A percentile compares a stretch with the other conserved stretches of the same genome.
Evolutionary conservation across 805 yeast genomes (phyloP).

Genomic region (Yarrowia deformans): DNA sequence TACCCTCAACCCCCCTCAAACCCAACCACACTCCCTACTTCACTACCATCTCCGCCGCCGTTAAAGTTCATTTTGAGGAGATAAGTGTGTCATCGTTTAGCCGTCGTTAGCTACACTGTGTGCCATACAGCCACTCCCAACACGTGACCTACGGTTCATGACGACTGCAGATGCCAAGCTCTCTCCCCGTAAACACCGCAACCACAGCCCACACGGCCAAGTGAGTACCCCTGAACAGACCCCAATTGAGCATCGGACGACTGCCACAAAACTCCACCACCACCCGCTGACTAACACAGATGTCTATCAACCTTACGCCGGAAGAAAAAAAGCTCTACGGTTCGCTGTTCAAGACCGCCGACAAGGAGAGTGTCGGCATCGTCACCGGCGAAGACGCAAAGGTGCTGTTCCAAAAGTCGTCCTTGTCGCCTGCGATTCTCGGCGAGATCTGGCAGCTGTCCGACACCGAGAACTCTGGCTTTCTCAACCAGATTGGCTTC

Average conservation of each 20-base stretch:
- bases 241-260: background rate
- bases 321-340: conserved; percentile 81
- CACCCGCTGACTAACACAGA: conserved; percentile 1
- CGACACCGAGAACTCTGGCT: conserved; percentile 89
- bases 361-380: conserved; percentile 76
- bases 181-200: conserved; percentile 35
- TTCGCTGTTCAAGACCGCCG: conserved; percentile 79
- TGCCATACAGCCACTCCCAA: conserved; percentile 18
- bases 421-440: conserved; percentile 74
- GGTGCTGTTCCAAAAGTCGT: conserved; percentile 82
- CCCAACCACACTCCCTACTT: background rate
- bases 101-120: too few species aligned
- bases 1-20: too few species aligned
- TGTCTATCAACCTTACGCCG: conserved; percentile 46
- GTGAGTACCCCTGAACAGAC: conserved; percentile 24
- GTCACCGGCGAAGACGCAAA: conserved; percentile 90
- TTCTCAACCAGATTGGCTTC: conserved; percentile 79
- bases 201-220: conserved; percentile 34
- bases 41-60: background rate
- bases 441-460: conserved; percentile 96
- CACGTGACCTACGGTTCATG: conserved; percentile 25
- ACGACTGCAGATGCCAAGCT: conserved; percentile 21
- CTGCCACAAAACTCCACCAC: too few species aligned
- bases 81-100: background rate
- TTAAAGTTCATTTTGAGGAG: background rate